A percentile compares a stretch with the other conserved stretches of the same genome.
These are phyloP conservation scores for Trebouxia sp. DNA, from an alignment of 139 green algal species.

Conservation along the genomic window DNA sequence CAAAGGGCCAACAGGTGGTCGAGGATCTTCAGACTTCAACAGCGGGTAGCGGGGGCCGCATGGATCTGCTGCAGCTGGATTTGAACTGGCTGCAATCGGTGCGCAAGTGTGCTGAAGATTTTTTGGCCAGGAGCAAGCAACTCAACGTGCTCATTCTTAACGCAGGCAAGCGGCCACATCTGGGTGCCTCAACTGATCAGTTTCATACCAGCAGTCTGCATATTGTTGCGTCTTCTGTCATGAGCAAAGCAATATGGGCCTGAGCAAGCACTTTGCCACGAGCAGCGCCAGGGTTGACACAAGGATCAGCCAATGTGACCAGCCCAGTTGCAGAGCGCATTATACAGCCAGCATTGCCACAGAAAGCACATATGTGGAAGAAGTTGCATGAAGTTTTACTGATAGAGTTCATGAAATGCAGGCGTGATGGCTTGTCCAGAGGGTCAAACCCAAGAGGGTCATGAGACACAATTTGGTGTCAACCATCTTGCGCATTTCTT, in stretches of 20 bases:
- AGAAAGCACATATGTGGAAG: no score
- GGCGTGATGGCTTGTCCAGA: conserved; percentile 40
- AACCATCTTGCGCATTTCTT: conserved; percentile 42
- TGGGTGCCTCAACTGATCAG: not conserved
- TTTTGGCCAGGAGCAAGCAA: conserved; percentile 33
- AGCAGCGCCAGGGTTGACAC: no score
- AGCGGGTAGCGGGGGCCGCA: not conserved
- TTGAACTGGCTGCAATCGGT: conserved; percentile 42
- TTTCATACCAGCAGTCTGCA: no score
- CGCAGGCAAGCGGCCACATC: conserved; percentile 21
- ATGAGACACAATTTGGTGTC: conserved; percentile 37
- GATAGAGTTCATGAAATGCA: no score
- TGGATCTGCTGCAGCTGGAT: conserved; percentile 36
- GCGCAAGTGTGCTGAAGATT: conserved; percentile 28
- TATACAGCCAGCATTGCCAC: no score
- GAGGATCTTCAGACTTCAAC: conserved; percentile 7
- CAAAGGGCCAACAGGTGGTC: conserved; percentile 27
- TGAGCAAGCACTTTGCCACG: no score
- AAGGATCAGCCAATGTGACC: no score
- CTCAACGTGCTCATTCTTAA: conserved; percentile 39
- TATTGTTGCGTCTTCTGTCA: no score
- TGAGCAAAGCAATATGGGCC: no score
- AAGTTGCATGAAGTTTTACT: no score
- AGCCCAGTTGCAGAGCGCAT: no score
- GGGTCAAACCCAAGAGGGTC: conserved; percentile 35